phyloP scores from a whole-genome alignment of 768 basidiomycete species.

The Lyophyllum decastes region DNA sequence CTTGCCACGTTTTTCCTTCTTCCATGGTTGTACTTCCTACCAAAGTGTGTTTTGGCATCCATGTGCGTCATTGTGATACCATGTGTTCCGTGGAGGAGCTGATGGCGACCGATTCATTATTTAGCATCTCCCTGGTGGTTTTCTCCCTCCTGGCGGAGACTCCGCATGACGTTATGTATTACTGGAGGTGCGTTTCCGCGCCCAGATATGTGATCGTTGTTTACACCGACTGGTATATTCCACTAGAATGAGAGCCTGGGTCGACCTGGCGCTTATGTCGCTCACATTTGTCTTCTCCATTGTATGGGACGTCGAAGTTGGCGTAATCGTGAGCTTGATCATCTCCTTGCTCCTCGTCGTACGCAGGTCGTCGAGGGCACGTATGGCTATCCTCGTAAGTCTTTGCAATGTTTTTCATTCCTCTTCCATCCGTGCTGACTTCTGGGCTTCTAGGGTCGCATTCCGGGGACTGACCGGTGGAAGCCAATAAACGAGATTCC shows the following conservation, averaged over 20 bases:
- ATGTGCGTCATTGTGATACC: conserved; percentile 53
- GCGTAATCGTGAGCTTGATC: conserved; percentile 85
- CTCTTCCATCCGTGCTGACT: background rate
- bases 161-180: conserved; percentile 85
- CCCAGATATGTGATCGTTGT: background rate
- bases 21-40: conserved; percentile 82
- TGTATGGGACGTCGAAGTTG: conserved; percentile 90
- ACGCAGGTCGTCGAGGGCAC: conserved; percentile 81
- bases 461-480: conserved; percentile 90
- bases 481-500: conserved; percentile 87
- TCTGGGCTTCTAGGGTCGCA: conserved; percentile 58
- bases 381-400: conserved; percentile 87
- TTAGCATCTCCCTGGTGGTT: conserved; percentile 82
- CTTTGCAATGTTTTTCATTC: background rate
- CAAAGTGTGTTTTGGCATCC: conserved; percentile 87
- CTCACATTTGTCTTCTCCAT: conserved; percentile 89
- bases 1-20: conserved; percentile 89
- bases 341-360: conserved; percentile 90
- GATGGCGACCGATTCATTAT: background rate
- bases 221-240: background rate
- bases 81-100: background rate
- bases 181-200: conserved; percentile 63
- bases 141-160: conserved; percentile 82
- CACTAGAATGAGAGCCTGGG: conserved; percentile 86
- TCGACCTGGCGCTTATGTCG: conserved; percentile 82